phyloP scores from a whole-genome alignment of 768 basidiomycete genomes.

The Lyophyllum shimeji region DNA sequence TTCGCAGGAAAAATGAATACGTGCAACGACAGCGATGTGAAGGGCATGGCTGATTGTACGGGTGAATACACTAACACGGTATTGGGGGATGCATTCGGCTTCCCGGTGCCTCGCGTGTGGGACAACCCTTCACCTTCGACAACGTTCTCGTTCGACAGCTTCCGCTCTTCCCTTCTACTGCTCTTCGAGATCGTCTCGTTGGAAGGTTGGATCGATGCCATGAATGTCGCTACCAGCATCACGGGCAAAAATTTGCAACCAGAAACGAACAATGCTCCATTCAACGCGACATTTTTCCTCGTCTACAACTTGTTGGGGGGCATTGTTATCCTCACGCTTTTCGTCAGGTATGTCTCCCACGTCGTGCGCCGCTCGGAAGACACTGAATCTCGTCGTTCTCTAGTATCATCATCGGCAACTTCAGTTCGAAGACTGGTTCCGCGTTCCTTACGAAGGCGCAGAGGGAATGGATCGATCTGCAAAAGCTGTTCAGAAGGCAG shows the following conservation, averaged over 20 bases:
- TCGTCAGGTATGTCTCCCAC: constrained; percentile 67
- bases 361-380: constrained; percentile 10
- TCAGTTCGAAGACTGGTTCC: constrained; percentile 81
- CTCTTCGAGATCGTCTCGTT: constrained; percentile 95
- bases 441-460: constrained; percentile 87
- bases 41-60: constrained; percentile 64
- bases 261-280: constrained; percentile 65
- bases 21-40: constrained; percentile 71
- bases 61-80: constrained; percentile 72
- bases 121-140: constrained; percentile 80
- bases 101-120: constrained; percentile 86
- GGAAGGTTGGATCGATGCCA: constrained; percentile 97
- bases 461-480: constrained; percentile 91
- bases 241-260: constrained; percentile 72
- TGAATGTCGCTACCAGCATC: constrained; percentile 78
- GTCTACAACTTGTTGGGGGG: constrained; percentile 90
- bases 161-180: constrained; percentile 81
- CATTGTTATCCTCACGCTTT: constrained; percentile 86
- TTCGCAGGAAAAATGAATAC: constrained; percentile 81
- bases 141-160: constrained; percentile 87
- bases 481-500: constrained; percentile 85
- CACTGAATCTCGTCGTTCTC: not conserved
- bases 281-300: constrained; percentile 89
- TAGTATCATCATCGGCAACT: constrained; percentile 96
- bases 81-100: constrained; percentile 61